phyloP scores from a whole-genome alignment of 306 rosid genomes.

The Prunus fruticosa region DNA sequence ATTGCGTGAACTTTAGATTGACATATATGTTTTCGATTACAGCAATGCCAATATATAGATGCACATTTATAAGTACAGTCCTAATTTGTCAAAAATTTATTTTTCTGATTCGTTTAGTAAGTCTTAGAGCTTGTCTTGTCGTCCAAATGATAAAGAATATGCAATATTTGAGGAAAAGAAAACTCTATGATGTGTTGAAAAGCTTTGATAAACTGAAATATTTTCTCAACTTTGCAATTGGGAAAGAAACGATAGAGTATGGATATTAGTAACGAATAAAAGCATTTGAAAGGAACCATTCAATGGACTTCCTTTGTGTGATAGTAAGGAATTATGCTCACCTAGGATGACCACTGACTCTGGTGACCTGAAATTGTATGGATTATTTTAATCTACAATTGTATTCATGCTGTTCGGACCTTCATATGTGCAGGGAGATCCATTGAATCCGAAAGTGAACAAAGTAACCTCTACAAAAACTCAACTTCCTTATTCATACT shows the following conservation, averaged over 20 bases:
- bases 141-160: background rate
- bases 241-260: background rate
- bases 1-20: background rate
- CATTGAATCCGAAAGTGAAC: conserved; percentile 79
- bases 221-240: background rate
- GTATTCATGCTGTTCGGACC: background rate
- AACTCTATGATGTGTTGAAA: background rate
- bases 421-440: conserved; percentile 57
- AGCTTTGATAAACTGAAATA: background rate
- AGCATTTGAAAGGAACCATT: background rate
- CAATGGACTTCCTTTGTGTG: background rate
- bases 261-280: background rate
- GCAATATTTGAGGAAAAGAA: background rate
- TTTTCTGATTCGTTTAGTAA: background rate
- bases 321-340: background rate
- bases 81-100: background rate
- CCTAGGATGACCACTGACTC: background rate
- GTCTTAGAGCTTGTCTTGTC: background rate
- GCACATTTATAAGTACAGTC: background rate
- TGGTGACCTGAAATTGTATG: background rate
- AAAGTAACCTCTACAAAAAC: conserved; percentile 83
- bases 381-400: background rate
- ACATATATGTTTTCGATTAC: background rate
- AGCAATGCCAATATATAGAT: background rate
- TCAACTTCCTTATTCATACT: conserved; percentile 82